Base-by-base conservation (phyloP, 1,284 basidiomycete species). In the Ceratobasidium sp. region DNA sequence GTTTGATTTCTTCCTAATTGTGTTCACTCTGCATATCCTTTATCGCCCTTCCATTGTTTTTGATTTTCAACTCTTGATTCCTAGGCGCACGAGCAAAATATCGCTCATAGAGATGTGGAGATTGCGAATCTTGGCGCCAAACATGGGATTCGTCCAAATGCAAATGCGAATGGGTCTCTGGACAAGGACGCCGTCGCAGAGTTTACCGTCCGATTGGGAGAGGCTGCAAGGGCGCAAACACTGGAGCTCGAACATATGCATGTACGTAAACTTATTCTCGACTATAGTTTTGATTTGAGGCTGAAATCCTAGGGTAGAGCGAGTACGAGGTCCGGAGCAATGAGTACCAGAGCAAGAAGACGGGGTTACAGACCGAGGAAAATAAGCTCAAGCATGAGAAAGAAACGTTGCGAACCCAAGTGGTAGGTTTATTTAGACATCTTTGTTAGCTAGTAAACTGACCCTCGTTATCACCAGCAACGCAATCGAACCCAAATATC, bases 51-150 rank as follows among this genome's bases (percentile, higher is more conserved):
- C 7, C 15, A 9, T 33, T 8, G 33, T 8, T 33, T 33, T 63
- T 53, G 17, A 65, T 53, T 31, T 56, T n/a, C 56, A 75, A 78
- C 44, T 29, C 66, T 65, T 27, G 9, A 50, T 9, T 41, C 29
- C 5, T 77, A 97, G 94, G 88, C 88, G 8, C 93, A 97, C 82
- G 89, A 92, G 75, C 84, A 88, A 67, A 91, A 93, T n/a, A 83
- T 96, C 44, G 80, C 82, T 1, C 90, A 91, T 11, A 89, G 96
- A 29, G 95, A 97, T 81, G 84, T 87, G 9, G 84, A 91, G 36
- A 91, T 98, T 74, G 89, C 88, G 29, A 88, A 91, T 45, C 88
- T 95, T 9, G 88, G 90, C 48, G 54, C 75, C n/a, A 76, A 74
- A 47, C 64, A 74, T 48, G 65, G 72, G 9, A 66, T 76, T 50